Base-by-base conservation (phyloP, 768 basidiomycete genomes). In the Russula lepida region DNA sequence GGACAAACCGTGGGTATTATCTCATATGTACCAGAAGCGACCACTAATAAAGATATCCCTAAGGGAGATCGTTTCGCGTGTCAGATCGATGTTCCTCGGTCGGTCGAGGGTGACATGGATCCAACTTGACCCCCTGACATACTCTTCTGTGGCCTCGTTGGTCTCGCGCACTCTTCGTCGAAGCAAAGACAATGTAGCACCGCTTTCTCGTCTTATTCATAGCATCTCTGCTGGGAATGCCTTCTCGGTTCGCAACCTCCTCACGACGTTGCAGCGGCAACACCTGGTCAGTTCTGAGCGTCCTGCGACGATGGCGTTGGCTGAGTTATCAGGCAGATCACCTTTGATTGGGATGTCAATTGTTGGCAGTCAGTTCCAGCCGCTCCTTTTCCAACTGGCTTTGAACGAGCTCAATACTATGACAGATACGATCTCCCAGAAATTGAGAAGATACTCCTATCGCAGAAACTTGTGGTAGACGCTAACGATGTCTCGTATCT, bases 71-170 rank as follows among this genome's bases (percentile, higher is more conserved):
- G 74, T 85, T 9, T 79, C 81, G 37, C 75, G 77, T 59, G 77
- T 86, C 13, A 75, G 76, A 21, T 70, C 70, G 6, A 84, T 86
- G 78, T 87, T 88, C 69, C 74, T 76, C 6, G 81, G 73, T 56
- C 76, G 80, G 44, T 77, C 84, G 17, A 75, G 79, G 27, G 79
- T 82, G 6, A 86, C 84, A 2, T 88, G 86, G 85, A 84, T 89
- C 15, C 74, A 75, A 33, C 73, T 88, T 25, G 82, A 86, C 65
- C 84, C 85, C 1, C 71, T 89, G 27, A 73, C 76, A 17, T 81
- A 79, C 56, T 68, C 78, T 1, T 84, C 86, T 0, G 75, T 88
- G 33, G 79, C 80, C 0, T 73, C 77, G 11, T 72, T 88, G 41
- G 82, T 87, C 9, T 80, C 86, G 2, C 82, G 81, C 60, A 83